Base-by-base conservation (phyloP, 148 eudicot genomes). In the Chenopodium album region DNA sequence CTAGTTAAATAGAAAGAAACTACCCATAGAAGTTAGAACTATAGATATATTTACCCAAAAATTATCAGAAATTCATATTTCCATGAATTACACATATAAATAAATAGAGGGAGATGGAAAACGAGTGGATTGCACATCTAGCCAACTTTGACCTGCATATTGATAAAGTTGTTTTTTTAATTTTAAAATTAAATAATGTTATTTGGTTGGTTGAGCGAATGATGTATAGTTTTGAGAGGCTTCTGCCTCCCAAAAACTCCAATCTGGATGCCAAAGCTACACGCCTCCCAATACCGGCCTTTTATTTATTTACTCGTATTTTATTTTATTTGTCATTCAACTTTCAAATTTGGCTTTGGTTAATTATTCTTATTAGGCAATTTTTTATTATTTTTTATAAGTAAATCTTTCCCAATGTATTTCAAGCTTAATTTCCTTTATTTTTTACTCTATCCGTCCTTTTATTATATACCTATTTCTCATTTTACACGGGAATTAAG, bases 81-180 rank as follows among this genome's bases (percentile, higher is more conserved):
- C 8, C 44, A 41, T 6, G 44, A 41, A 6, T 41, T 41, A 28
- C 29, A 28, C 29, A 28, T 28, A 37, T 37, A 37, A 37, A 62
- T 62, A 17, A 41, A 17, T 5, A 19, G 44, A 23, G 71, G 65
- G 7, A 34, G 74, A 32, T 82, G 84, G 76, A 75, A 52, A 29
- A 73, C 78, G 59, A 82, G 80, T 82, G 84, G 84, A 69, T 20
- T 23, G 47, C 84, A 82, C 80, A 69, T 54, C 62, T 59, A 31
- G 60, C 80, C 80, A 76, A 77, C 37, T 77, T 77, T 77, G 84
- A 76, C 84, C 84, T 70, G 64, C 71, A 48, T 73, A 76, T 77
- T 70, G 64, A 62, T 31, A 80, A 76, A 52, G 23, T 12, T 17
- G 6, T n/a, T 34, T 8, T 77, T 76, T 16, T 16, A 56, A 16